Evolutionary conservation across 2,329 filamentous ascomycete genomes (phyloP), one percentile per base, ranked within the genome.

Genomic region (Fusarium foetens): DNA sequence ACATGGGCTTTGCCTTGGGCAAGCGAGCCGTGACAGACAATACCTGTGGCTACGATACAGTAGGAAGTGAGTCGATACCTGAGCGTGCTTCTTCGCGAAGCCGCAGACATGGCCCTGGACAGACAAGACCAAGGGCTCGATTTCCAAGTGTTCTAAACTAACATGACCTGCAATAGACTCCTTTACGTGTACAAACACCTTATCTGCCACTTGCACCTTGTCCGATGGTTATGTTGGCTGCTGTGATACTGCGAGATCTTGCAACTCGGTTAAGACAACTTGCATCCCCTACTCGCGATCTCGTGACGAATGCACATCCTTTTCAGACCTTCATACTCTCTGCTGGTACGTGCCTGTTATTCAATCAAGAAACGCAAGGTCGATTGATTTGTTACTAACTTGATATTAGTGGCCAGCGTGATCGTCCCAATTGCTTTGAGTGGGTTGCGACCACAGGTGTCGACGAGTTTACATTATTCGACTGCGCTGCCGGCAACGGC

Each of bases 31-130:
- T 25, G 27, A 70, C 63, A 4, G 57, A 74, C 7, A 70, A 71
- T 36, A 81, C 80, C 2, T 82, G 81, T 51, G 80, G 80, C 13
- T 82, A 75, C 54, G 71, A 79, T 21, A 59, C 57, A 23, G 66
- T 72, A 41, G 76, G 75, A 65, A 77, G 80, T 82, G 64, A 78
- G 80, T 78, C 19, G 31, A 63, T 36, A 41, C 17, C 21, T 35
- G 16, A 14, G 14, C 25, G 25, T 23, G 42, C 19, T 39, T n/a
- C 25, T 23, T n/a, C 27, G 11, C 33, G 42, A 27, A 38, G 35
- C 23, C 41, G 54, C 23, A 19, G 14, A 48, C 4, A 57, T 25
- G 16, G 12, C 8, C 23, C 19, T 43, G 16, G 9, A n/a, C 23
- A 12, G 23, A 41, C 29, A 13, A 52, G 21, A n/a, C 36, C 41